phyloP scores from a whole-genome alignment of 768 basidiomycete species.

The Russula brevipes region DNA sequence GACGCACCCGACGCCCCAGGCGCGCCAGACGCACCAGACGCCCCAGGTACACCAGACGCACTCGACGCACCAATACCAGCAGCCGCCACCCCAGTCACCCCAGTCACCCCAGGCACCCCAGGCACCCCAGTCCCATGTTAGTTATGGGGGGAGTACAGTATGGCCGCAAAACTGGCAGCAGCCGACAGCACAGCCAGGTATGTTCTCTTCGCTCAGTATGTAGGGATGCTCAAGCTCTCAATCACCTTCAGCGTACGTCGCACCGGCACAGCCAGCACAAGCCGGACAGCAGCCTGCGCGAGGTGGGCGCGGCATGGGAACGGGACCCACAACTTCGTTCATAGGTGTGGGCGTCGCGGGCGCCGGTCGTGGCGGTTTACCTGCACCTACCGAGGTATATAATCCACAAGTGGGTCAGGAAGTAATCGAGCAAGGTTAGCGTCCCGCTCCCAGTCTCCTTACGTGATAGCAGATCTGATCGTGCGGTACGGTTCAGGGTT shows the following conservation, averaged over 20 bases:
- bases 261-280: background rate
- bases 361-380: constrained; percentile 56
- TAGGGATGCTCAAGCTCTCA: background rate
- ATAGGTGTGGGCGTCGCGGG: constrained; percentile 49
- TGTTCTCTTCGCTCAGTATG: background rate
- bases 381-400: constrained; percentile 46
- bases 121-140: background rate
- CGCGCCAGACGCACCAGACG: no score
- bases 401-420: constrained; percentile 32
- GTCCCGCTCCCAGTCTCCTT: background rate
- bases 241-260: constrained; percentile 7
- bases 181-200: constrained; percentile 20
- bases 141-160: constrained; percentile 21
- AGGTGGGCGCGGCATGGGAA: background rate
- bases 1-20: no score
- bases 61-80: no score
- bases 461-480: constrained; percentile 16
- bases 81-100: no score
- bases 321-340: background rate
- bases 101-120: no score
- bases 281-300: background rate
- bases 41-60: no score
- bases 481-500: constrained; percentile 30
- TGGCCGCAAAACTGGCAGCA: constrained; percentile 22
- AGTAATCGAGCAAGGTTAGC: constrained; percentile 37